Evolutionary conservation across 2,329 filamentous ascomycete species (phyloP), one percentile per base, ranked within the genome.

Genomic region (Ceratocystiopsis minuta): DNA sequence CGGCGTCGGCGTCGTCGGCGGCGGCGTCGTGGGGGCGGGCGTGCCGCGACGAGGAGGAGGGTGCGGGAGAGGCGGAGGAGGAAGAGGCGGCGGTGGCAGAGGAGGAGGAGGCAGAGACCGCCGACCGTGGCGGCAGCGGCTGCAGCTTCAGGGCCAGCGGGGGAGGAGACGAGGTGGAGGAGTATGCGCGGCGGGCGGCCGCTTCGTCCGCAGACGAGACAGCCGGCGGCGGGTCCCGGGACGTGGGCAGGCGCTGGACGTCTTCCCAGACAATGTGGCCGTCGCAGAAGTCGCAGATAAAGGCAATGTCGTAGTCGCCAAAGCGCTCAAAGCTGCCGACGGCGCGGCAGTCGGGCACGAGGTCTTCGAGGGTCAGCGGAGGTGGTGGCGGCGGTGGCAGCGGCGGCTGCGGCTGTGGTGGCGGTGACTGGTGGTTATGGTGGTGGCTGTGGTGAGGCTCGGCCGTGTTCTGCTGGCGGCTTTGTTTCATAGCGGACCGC

Each of bases 241-340:
- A 55, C 2, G 65, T 65, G 6, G 71, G 70, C 57, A 75, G 67
- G 39, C 56, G 58, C 47, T 64, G 60, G 31, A 75, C 50, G 51
- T 76, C 68, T 44, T 69, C 62, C 72, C 72, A 75, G 17, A 75
- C 56, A 18, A 75, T 57, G 51, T 70, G 69, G 2, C 72, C 72
- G 51, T 75, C 70, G 56, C 72, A 75, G 51, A 67, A 75, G 55
- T 76, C 70, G 57, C 72, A 76, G 9, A 72, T 60, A 50, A 75
- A 75, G 9, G 66, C 70, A 38, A 73, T 61, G 45, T 74, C 70
- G 34, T 55, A 53, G 31, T 72, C 65, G 36, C 64, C 67, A 41
- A 74, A 66, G 14, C 69, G 63, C 55, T 72, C 66, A 46, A 75
- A 75, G 24, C 61, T 59, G n/a, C 72, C 72, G 2, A 70, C 60